Base-by-base conservation (phyloP, 2,329 filamentous ascomycete species). In the Thielaviopsis musarum region DNA sequence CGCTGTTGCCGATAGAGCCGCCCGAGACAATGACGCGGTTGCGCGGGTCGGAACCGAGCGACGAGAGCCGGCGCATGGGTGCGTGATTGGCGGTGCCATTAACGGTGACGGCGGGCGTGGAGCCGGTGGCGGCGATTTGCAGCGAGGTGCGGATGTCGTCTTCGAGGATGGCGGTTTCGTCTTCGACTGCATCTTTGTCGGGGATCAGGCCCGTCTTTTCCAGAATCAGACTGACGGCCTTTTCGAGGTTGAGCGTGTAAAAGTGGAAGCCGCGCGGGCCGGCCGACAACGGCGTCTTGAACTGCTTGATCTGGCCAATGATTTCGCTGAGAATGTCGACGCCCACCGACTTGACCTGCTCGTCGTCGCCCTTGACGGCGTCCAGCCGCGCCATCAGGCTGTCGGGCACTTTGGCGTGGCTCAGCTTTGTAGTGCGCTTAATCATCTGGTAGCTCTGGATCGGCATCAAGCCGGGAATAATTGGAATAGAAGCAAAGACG, bases 401-500 rank as follows among this genome's bases (percentile, higher is more conserved):
- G 0, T 79, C 74, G 0, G 93, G 93, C 52, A 97, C 77, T 63
- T 80, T 84, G 54, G 91, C 91, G 70, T 96, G 90, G 69, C 90
- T 95, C 52, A 98, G 79, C 73, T 97, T 98, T 24, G 91, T 91
- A 34, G 91, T 95, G 63, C 93, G 78, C 67, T 89, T 89, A 66
- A 98, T 82, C 75, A 95, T 97, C 70, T 95, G 88, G 72, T 95
- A 97, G 72, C 88, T 94, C 73, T 98, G 93, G 57, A 98, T 90
- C 13, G 93, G 93, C 91, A 98, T 96, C 66, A 98, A 76, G 1
- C 93, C 93, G 0, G 93, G 91, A 59, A 98, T 87, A 65, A 98
- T 94, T 6, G 88, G 86, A 24, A 96, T 87, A 2, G 80, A 82
- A 72, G 87, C 88, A 73, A 98, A 96, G 2, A 80, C 79, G 3